Evolutionary conservation across 2,329 filamentous ascomycete genomes (phyloP), one percentile per base, ranked within the genome.

Genomic region (Pyrenochaeta sp.): DNA sequence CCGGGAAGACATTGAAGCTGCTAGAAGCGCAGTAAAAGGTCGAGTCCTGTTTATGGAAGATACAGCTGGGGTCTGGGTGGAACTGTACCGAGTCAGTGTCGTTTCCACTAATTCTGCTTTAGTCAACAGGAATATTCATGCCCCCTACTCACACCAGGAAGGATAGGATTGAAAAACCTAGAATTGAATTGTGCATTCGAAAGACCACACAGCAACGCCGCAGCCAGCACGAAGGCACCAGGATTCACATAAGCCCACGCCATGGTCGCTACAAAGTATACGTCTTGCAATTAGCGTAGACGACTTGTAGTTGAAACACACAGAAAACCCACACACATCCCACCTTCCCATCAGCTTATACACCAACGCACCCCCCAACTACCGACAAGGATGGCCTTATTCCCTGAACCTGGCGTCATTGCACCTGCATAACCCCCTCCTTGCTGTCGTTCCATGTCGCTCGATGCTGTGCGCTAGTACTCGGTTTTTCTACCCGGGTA

Each of bases 1-100:
- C 82, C 0, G 83, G 82, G 58, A 84, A 85, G 0, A 77, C 73
- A 47, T 81, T 79, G 59, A 85, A 85, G 1, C 79, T 83, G 0
- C 82, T 84, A 0, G 80, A 81, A 2, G 77, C 79, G 56, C 81
- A 83, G 66, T 81, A 83, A 61, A 82, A 83, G 4, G 77, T 81
- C n/a, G 77, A 74, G 30, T 79, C 64, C 14, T 78, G 67, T 7
- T 67, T 60, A 17, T 81, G 67, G 43, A 76, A 75, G n/a, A 77
- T 72, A 41, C 79, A 81, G 4, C 75, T 78, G 0, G 81, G 82
- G 60, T 83, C 81, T 0, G 81, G 78, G 58, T 82, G 77, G 69
- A 78, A 83, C 52, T 51, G 27, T 7, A 33, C 4, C 11, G 10
- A 4, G 32, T 43, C 9, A 39, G 31, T 35, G 11, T 30, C 9